These are phyloP conservation scores for Candida tropicalis DNA, from an alignment of 1,139 yeast genomes.

Conservation along the genomic window DNA sequence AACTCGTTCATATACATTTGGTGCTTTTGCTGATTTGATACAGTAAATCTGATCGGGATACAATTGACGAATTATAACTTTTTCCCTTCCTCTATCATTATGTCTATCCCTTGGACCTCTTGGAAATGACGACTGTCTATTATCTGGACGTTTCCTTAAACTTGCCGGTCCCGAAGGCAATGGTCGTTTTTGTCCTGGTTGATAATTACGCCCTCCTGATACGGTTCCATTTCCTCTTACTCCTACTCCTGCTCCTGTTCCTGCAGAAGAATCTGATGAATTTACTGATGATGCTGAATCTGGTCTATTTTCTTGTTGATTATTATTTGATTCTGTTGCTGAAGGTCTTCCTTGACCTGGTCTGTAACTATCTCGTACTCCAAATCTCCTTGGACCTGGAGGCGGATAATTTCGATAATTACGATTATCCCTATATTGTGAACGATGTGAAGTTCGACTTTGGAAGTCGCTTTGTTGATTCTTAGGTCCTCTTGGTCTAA, in stretches of 20 bases:
- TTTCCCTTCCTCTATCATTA: background rate
- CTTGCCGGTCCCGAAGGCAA: slow-evolving; percentile 21
- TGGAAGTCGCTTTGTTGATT: slow-evolving; percentile 7
- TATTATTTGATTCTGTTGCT: slow-evolving; percentile 8
- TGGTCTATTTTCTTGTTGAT: slow-evolving; percentile 16
- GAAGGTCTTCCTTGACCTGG: slow-evolving; percentile 11
- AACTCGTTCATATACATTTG: slow-evolving; percentile 39
- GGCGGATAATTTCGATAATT: slow-evolving; percentile 12
- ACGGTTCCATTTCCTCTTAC: no score
- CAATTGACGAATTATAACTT: slow-evolving; percentile 8
- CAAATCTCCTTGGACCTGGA: slow-evolving; percentile 25
- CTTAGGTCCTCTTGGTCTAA: slow-evolving; percentile 28
- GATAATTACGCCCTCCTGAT: background rate
- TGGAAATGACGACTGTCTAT: slow-evolving; percentile 15
- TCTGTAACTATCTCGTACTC: slow-evolving; percentile 17
- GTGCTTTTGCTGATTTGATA: slow-evolving; percentile 27
- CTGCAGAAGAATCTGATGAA: slow-evolving; percentile 2
- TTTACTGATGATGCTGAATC: slow-evolving; percentile 8
- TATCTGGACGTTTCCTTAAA: slow-evolving; percentile 18
- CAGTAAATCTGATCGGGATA: slow-evolving; percentile 31
- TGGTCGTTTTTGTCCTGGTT: slow-evolving; percentile 12
- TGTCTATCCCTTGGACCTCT: slow-evolving; percentile 19
- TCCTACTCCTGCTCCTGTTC: slow-evolving; percentile 5
- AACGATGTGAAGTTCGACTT: slow-evolving; percentile 9
- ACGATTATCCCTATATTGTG: slow-evolving; percentile 6